Evolutionary conservation across 257 asterid species (phyloP).

Genomic region (Gardenia jasminoides): DNA sequence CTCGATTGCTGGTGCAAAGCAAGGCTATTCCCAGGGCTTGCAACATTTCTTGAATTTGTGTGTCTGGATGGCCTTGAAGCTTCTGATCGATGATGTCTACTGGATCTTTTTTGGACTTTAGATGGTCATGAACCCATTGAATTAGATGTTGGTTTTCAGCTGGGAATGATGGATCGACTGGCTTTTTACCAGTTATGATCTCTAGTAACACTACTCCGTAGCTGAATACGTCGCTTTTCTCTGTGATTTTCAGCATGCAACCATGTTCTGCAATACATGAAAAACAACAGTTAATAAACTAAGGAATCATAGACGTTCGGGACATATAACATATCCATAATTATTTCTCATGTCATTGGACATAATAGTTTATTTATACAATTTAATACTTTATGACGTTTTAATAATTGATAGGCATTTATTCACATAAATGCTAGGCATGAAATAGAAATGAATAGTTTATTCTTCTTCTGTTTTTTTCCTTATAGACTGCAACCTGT

Average conservation of each 20-base stretch:
- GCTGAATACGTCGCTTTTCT: slow-evolving; percentile 77
- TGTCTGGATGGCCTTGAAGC: slow-evolving; percentile 68
- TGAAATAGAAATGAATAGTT: not conserved
- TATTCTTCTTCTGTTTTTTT: too few relatives aligned
- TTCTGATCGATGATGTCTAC: slow-evolving; percentile 53
- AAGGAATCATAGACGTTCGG: too few relatives aligned
- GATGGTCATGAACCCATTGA: slow-evolving; percentile 71
- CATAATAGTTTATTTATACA: too few relatives aligned
- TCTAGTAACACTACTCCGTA: slow-evolving; percentile 75
- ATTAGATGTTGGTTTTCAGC: slow-evolving; percentile 59
- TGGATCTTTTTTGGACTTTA: slow-evolving; percentile 58
- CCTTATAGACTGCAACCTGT: too few relatives aligned
- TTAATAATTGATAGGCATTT: too few relatives aligned
- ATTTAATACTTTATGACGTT: too few relatives aligned
- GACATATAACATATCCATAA: too few relatives aligned
- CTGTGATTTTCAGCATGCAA: slow-evolving; percentile 60
- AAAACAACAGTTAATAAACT: not conserved
- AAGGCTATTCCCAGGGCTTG: slow-evolving; percentile 79
- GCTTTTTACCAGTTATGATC: slow-evolving; percentile 66
- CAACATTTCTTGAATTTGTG: slow-evolving; percentile 80
- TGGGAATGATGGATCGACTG: slow-evolving; percentile 68
- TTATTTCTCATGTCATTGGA: too few relatives aligned
- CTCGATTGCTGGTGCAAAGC: slow-evolving; percentile 73
- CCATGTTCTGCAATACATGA: slow-evolving; percentile 53
- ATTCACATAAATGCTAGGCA: too few relatives aligned